phyloP scores from a whole-genome alignment of 176 grass and related monocot genomes.

The Chrysopogon serrulatus region DNA sequence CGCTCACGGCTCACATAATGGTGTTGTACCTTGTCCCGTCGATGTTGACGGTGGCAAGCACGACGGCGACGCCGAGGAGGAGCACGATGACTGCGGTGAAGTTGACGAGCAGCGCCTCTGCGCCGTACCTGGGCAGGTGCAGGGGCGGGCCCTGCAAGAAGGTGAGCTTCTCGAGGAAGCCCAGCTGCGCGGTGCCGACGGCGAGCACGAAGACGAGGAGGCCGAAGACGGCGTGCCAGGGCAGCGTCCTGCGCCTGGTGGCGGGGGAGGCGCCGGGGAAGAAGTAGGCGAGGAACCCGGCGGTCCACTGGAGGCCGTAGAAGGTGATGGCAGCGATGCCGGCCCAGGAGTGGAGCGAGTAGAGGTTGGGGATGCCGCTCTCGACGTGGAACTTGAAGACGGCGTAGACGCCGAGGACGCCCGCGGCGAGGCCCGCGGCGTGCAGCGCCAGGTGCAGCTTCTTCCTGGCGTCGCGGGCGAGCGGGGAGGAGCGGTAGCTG shows the following conservation, averaged over 20 bases:
- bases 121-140: conserved; percentile 30
- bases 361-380: conserved; percentile 59
- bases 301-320: conserved; percentile 70
- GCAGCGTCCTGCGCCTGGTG: conserved; percentile 21
- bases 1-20: neutral
- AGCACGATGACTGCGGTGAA: conserved; percentile 65
- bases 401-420: conserved; percentile 49
- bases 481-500: conserved; percentile 49
- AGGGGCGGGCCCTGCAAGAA: conserved; percentile 33
- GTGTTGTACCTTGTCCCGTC: conserved; percentile 20
- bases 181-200: conserved; percentile 47
- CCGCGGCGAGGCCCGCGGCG: conserved; percentile 39
- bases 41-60: conserved; percentile 51
- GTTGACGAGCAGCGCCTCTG: conserved; percentile 69
- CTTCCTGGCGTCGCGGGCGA: conserved; percentile 42
- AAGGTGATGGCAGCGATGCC: conserved; percentile 53
- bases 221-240: conserved; percentile 67
- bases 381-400: conserved; percentile 85
- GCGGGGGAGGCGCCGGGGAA: conserved; percentile 40
- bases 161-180: conserved; percentile 90
- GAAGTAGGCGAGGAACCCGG: conserved; percentile 67
- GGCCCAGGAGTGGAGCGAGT: conserved; percentile 85
- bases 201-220: conserved; percentile 61
- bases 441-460: conserved; percentile 63
- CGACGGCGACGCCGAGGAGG: conserved; percentile 55